phyloP scores from a whole-genome alignment of 139 green algal species.

The Gonium pectorale region DNA sequence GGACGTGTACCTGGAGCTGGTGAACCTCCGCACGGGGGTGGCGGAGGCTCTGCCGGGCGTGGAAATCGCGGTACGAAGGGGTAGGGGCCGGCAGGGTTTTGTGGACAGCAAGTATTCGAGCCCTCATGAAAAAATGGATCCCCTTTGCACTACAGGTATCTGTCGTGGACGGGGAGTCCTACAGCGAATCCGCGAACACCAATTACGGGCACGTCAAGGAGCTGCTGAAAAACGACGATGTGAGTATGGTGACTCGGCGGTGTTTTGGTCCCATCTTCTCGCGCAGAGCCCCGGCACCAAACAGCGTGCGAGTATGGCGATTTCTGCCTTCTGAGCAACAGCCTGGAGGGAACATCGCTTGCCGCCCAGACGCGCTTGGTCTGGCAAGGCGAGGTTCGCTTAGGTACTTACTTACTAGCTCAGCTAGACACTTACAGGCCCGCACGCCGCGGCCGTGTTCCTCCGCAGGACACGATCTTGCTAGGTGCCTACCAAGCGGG shows the following conservation, averaged over 20 bases:
- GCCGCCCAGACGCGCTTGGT: no score
- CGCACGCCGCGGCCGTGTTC: no score
- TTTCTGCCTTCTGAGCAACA: no score
- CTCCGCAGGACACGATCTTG: conserved; percentile 33
- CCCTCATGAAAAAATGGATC: no score
- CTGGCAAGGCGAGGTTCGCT: no score
- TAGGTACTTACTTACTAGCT: no score
- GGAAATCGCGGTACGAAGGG: conserved; percentile 48
- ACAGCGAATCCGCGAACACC: conserved; percentile 25
- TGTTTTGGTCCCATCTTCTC: no score
- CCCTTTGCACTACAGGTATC: conserved; percentile 63
- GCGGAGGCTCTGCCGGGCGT: conserved; percentile 40
- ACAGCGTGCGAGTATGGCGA: no score
- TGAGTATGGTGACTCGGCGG: conserved; percentile 35
- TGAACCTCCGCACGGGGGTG: conserved; percentile 45
- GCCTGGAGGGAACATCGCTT: no score
- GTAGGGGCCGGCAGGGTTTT: background rate
- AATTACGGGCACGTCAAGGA: conserved; percentile 48
- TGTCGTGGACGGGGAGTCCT: conserved; percentile 67
- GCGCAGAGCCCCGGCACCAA: no score
- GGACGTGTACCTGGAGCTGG: conserved; percentile 63
- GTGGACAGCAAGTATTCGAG: no score
- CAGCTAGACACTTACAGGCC: no score
- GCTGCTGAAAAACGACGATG: conserved; percentile 66
- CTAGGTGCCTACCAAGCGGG: conserved; percentile 42